Evolutionary conservation across 208 protist genomes (phyloP).

Genomic region (Leishmania turanica): DNA sequence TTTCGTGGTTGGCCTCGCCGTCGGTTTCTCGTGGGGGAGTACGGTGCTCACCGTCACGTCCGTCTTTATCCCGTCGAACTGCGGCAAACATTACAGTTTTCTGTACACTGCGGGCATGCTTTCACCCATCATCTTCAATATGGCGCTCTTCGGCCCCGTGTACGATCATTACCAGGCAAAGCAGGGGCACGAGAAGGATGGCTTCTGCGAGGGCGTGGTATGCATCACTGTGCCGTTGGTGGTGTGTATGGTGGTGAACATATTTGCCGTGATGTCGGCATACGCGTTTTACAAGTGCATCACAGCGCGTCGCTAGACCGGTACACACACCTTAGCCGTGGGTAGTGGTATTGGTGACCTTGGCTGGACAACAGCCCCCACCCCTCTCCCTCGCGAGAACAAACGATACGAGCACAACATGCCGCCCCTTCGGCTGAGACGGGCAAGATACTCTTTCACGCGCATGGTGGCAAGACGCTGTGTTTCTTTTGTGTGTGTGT

Average conservation of each 20-base stretch:
- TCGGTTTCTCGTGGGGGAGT: slow-evolving; percentile 80
- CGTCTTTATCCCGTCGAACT: slow-evolving; percentile 62
- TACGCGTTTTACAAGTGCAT: slow-evolving; percentile 43
- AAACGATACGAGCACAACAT: neutral
- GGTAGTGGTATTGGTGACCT: neutral
- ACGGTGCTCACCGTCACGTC: slow-evolving; percentile 73
- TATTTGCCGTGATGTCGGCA: slow-evolving; percentile 41
- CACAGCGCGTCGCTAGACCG: slow-evolving; percentile 25
- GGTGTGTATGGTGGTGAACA: slow-evolving; percentile 57
- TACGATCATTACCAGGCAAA: slow-evolving; percentile 64
- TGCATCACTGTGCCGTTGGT: slow-evolving; percentile 65
- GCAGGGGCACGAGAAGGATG: slow-evolving; percentile 36
- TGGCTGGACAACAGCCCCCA: neutral
- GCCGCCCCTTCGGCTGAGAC: too few species aligned
- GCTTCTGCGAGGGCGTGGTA: slow-evolving; percentile 49
- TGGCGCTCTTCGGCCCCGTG: slow-evolving; percentile 69
- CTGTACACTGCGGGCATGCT: slow-evolving; percentile 85
- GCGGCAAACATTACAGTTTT: slow-evolving; percentile 84
- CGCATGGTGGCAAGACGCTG: neutral
- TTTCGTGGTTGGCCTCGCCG: slow-evolving; percentile 72
- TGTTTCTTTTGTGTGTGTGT: neutral
- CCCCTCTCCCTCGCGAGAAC: too few species aligned
- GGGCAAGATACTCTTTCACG: too few species aligned
- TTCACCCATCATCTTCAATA: slow-evolving; percentile 81
- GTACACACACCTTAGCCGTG: slow-evolving; percentile 3